phyloP scores from a whole-genome alignment of 2,329 filamentous ascomycete genomes.

The Hymenotorrendiella dingleyae region DNA sequence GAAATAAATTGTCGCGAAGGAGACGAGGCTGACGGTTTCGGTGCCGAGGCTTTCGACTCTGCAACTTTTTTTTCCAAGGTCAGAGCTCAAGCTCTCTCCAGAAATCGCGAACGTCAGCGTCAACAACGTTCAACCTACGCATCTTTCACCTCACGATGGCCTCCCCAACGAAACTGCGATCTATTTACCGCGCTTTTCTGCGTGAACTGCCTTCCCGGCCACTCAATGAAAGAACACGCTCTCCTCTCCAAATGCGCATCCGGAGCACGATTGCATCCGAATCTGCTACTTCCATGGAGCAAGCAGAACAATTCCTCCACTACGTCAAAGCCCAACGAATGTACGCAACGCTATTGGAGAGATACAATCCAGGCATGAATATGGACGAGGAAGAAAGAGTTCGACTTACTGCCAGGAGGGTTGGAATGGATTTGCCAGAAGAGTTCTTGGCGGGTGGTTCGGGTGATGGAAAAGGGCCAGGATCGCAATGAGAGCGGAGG shows the following conservation, averaged over 20 bases:
- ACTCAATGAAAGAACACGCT: constrained; percentile 45
- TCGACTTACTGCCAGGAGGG: constrained; percentile 73
- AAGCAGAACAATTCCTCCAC: constrained; percentile 71
- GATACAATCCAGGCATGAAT: constrained; percentile 89
- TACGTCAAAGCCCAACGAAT: constrained; percentile 82
- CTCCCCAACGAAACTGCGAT: constrained; percentile 51
- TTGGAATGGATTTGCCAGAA: constrained; percentile 82
- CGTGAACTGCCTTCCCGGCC: constrained; percentile 77
- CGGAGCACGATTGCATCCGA: constrained; percentile 52
- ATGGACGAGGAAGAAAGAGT: constrained; percentile 84
- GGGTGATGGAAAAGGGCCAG: background rate
- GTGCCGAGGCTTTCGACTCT: background rate
- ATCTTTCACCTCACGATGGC: constrained; percentile 18
- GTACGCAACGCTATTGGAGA: constrained; percentile 75
- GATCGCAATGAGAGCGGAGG: background rate
- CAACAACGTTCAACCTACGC: constrained; percentile 1
- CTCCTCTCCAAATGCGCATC: constrained; percentile 64
- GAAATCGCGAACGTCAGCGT: too few relatives aligned
- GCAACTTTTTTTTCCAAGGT: background rate
- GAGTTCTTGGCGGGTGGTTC: constrained; percentile 38
- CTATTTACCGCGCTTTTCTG: constrained; percentile 81
- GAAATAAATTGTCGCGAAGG: background rate
- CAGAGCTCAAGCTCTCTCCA: background rate
- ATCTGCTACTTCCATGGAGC: constrained; percentile 31
- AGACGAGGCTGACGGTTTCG: constrained; percentile 2